Conservation (phyloP, 1,284 basidiomycete species). For the Cutaneotrichosporon spelunceum region DNA sequence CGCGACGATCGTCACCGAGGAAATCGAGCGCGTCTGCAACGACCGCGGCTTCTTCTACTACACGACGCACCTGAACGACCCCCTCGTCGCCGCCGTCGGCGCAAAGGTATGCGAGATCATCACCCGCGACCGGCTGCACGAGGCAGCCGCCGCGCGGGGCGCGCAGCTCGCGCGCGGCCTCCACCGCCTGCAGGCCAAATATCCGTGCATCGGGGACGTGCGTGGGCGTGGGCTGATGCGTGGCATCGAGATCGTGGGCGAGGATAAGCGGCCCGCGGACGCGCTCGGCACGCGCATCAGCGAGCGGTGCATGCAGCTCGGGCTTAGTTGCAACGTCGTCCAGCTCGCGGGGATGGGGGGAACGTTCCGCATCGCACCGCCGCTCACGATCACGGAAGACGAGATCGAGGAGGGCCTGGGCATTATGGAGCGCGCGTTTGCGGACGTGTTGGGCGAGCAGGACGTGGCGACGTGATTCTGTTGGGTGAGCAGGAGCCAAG, state of each 20-base stretch:
- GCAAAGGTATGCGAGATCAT: constrained; percentile 74
- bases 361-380: constrained; percentile 60
- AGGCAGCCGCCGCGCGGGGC: constrained; percentile 27
- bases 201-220: constrained; percentile 65
- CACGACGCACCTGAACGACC: neutral
- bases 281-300: constrained; percentile 44
- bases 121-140: constrained; percentile 29
- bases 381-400: constrained; percentile 61
- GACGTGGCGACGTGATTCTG: neutral
- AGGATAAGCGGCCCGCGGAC: constrained; percentile 35
- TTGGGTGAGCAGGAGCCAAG: neutral
- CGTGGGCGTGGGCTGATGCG: constrained; percentile 76
- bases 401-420: constrained; percentile 59
- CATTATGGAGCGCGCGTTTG: constrained; percentile 60
- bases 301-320: constrained; percentile 73
- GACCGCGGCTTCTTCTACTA: constrained; percentile 51
- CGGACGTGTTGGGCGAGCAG: neutral
- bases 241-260: constrained; percentile 67
- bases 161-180: constrained; percentile 57
- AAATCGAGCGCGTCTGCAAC: constrained; percentile 50
- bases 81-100: constrained; percentile 32
- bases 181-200: constrained; percentile 50
- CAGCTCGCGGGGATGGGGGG: constrained; percentile 54
- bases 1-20: constrained; percentile 69
- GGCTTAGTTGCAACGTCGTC: constrained; percentile 60